Evolutionary conservation across 805 yeast genomes (phyloP).

Genomic region (Yarrowia sp.): DNA sequence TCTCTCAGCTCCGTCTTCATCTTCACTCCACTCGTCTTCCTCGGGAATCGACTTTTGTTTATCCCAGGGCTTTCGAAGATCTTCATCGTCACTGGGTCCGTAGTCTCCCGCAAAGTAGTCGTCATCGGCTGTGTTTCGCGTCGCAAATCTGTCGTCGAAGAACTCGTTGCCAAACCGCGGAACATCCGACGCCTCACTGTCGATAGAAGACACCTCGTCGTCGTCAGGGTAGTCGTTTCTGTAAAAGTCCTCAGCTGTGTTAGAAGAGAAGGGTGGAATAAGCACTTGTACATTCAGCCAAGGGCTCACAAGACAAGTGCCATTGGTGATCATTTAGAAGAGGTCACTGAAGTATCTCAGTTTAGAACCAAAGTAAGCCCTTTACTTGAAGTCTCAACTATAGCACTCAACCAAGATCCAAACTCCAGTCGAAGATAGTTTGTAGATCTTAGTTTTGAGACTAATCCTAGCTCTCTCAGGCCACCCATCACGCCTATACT

Average conservation of each 20-base stretch:
- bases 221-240: constrained; percentile 95
- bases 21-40: constrained; percentile 42
- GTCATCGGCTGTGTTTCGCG: neutral
- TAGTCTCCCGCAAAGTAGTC: constrained; percentile 34
- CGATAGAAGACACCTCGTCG: constrained; percentile 62
- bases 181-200: constrained; percentile 50
- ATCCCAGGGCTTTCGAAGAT: constrained; percentile 27
- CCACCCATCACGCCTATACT: neutral
- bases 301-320: too few relatives aligned
- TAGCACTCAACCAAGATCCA: too few relatives aligned
- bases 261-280: neutral
- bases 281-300: too few relatives aligned
- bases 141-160: constrained; percentile 23
- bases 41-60: constrained; percentile 23
- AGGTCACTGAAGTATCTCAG: too few relatives aligned
- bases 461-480: too few relatives aligned
- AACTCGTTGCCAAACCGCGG: constrained; percentile 35
- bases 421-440: too few relatives aligned
- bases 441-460: too few relatives aligned
- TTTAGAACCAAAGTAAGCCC: too few relatives aligned
- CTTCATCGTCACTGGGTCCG: constrained; percentile 29
- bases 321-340: too few relatives aligned
- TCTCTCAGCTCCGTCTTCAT: constrained; percentile 49
- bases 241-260: constrained; percentile 81
- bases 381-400: too few relatives aligned